Base-by-base conservation (phyloP, 192 early-diverging fungal genomes). In the Coemansia sp. region DNA sequence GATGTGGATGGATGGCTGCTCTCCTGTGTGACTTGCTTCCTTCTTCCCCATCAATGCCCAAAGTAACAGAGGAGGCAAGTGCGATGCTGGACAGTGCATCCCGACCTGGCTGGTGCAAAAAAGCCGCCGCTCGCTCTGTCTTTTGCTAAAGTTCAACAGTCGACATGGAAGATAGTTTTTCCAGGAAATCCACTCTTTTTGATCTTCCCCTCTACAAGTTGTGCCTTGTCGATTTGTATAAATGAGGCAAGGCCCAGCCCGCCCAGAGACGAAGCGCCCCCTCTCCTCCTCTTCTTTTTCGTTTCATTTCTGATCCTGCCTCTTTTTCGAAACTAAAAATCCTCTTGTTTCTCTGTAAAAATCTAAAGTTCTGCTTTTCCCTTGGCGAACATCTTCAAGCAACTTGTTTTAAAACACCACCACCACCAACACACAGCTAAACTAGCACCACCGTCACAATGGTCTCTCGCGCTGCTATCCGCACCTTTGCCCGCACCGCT, bases 381-480 rank as follows among this genome's bases (percentile, higher is more conserved):
- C 26, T 66, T 56, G n/a, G 39, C 57, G 57, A 41, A 46, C 61
- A 8, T 42, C 61, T 46, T 46, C 39, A 42, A 40, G 15, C 13
- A 26, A 16, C 61, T 26, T 62, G 16, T 45, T 63, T 36, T 63
- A 32, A 7, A 61, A 16, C 36, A 16, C 36, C 52, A 64, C 39
- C 49, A 56, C 40, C 66, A 49, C 67, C 47, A 66, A 58, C 59
- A 16, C 11, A 36, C 51, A 46, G 9, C 36, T 45, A 40, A 9
- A 32, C 21, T 37, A 57, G 15, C 18, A 61, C 12, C 12, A 62
- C 21, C 41, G n/a, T 68, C 41, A 69, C 51, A 66, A 82, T 82
- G 79, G 79, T 74, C 55, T 76, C 73, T 60, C 79, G 79, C 71
- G 46, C 79, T 68, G 79, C 71, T 16, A 64, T 71, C 39, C 79